Percentiles rank a stretch among this genome's conserved stretches.
These are phyloP conservation scores for Russula compacta DNA, from an alignment of 768 basidiomycete genomes.

Conservation along the genomic window DNA sequence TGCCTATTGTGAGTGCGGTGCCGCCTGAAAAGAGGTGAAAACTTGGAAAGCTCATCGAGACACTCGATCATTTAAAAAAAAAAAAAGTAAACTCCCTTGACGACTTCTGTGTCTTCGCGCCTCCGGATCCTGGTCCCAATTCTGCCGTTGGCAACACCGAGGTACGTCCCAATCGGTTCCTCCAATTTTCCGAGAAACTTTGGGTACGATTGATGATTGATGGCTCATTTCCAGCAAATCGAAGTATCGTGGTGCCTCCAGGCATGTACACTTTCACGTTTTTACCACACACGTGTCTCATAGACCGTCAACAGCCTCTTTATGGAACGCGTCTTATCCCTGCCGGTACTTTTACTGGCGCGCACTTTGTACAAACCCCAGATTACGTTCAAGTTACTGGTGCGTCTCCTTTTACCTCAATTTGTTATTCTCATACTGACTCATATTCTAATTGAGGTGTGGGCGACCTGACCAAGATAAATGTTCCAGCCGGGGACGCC, in stretches of 20 bases:
- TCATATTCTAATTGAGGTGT: constrained; percentile 32
- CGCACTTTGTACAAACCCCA: constrained; percentile 64
- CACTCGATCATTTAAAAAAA: neutral
- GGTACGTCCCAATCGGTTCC: constrained; percentile 29
- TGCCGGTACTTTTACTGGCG: constrained; percentile 57
- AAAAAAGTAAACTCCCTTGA: constrained; percentile 46
- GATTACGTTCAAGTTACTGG: constrained; percentile 45
- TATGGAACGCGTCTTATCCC: constrained; percentile 64
- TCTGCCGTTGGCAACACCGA: constrained; percentile 55
- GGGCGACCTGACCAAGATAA: constrained; percentile 57
- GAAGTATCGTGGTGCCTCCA: constrained; percentile 49
- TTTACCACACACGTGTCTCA: neutral
- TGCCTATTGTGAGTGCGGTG: constrained; percentile 38
- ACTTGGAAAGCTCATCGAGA: neutral
- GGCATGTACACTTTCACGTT: constrained; percentile 21
- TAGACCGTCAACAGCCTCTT: constrained; percentile 32
- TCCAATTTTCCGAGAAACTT: neutral
- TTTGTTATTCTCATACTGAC: neutral
- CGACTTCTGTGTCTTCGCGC: constrained; percentile 48
- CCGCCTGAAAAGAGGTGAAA: neutral
- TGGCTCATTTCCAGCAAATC: constrained; percentile 34
- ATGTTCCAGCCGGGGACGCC: constrained; percentile 49
- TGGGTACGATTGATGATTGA: constrained; percentile 32
- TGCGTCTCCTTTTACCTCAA: neutral
- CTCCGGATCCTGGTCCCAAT: constrained; percentile 40